Evolutionary conservation across 2,329 filamentous ascomycete species (phyloP), one percentile per base, ranked within the genome.

Genomic region (Clonostachys rhizophaga): DNA sequence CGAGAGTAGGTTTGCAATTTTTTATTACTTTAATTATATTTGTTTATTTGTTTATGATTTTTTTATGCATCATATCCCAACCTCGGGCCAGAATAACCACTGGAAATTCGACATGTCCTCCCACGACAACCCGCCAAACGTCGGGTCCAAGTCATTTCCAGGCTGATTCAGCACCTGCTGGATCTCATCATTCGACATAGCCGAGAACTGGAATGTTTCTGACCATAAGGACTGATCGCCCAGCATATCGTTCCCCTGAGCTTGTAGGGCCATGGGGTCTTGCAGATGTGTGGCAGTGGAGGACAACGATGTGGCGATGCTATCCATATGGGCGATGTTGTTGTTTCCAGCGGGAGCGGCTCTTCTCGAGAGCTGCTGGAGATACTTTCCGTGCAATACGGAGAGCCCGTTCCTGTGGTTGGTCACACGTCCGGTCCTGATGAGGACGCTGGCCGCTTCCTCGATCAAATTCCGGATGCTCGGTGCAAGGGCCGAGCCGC

Each of bases 121-220:
- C 65, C 81, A 75, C 1, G 78, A 75, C 9, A 84, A 66, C 51
- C 79, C 75, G 6, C 75, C 72, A 48, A 80, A 71, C 4, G 69
- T 72, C 2, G 74, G 69, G 16, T 81, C 77, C 50, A 86, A 78
- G 14, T 76, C 75, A 24, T 81, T 76, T 5, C 77, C 81, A 1
- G 81, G 79, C 51, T 80, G 76, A 55, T 83, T 84, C 30, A 87
- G 72, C 5, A 83, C 80, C 52, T 86, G 81, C 6, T 81, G 74
- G 42, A 87, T 83, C 57, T 87, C 82, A 49, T 84, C 76, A 48
- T 85, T 81, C 1, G 83, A 86, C 84, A 87, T 87, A 34, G 81
- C 71, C 3, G 81, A 86, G 58, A 86, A 84, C 20, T 82, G 79
- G 18, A 86, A 55, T 5, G 78, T 71, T 50, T 79, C 75, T 0